Conservation (phyloP, 495 filamentous ascomycete species). For the Penicillium paradoxum region DNA sequence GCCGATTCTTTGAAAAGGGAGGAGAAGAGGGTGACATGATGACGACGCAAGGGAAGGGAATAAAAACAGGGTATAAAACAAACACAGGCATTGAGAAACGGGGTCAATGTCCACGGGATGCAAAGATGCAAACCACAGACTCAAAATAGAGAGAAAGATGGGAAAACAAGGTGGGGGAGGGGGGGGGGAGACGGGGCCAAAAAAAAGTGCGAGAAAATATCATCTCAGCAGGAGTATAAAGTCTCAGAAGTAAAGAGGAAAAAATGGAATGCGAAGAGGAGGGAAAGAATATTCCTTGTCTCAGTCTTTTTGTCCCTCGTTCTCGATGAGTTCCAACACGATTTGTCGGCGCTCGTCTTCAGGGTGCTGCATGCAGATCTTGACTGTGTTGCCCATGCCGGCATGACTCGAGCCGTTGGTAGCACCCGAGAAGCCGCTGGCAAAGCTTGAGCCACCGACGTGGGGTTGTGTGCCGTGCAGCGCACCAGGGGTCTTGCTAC, state of each 20-base stretch:
- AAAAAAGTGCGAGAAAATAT: too few species aligned
- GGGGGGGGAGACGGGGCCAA: too few species aligned
- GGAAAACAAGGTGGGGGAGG: background rate
- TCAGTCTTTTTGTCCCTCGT: conserved; percentile 82
- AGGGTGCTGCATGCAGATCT: conserved; percentile 93
- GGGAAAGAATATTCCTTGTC: background rate
- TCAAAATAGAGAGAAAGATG: background rate
- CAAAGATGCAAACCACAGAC: background rate
- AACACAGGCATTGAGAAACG: background rate
- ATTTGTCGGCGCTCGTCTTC: conserved; percentile 76
- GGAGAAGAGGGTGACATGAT: background rate
- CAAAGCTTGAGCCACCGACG: conserved; percentile 17
- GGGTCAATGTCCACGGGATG: background rate
- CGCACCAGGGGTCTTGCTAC: conserved; percentile 46
- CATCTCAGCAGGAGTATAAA: background rate
- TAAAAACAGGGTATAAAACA: conserved; percentile 12
- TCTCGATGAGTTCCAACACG: conserved; percentile 86
- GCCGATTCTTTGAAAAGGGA: background rate
- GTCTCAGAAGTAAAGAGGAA: background rate
- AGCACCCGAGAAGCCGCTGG: conserved; percentile 18
- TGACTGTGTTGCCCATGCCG: conserved; percentile 57
- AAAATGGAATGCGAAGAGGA: background rate
- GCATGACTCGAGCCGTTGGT: conserved; percentile 27
- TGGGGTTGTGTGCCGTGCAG: conserved; percentile 26
- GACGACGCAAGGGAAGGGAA: background rate